Percentiles rank a stretch among this genome's conserved stretches.
Conservation (phyloP, 495 filamentous ascomycete genomes). For the Lentithecium fluviatile region DNA sequence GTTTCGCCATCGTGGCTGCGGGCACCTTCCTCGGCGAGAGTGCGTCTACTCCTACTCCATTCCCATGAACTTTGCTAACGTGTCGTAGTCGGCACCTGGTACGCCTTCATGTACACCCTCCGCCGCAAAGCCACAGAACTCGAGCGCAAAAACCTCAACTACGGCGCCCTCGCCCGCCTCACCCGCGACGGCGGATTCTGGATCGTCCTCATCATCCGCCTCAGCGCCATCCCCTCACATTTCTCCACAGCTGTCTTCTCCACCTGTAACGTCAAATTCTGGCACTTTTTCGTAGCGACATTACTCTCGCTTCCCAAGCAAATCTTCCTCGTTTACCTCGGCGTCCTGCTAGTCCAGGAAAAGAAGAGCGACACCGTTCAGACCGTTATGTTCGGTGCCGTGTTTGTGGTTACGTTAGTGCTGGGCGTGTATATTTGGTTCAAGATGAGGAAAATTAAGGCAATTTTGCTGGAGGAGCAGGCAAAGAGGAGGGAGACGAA, state of each 20-base stretch:
- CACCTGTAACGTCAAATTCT: conserved; percentile 30
- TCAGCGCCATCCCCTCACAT: conserved; percentile 21
- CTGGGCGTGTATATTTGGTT: conserved; percentile 23
- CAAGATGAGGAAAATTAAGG: conserved; percentile 28
- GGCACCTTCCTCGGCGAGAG: conserved; percentile 29
- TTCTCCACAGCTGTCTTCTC: conserved; percentile 28
- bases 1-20: conserved; percentile 23
- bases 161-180: conserved; percentile 28
- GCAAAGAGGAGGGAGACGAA: conserved; percentile 3
- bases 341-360: conserved; percentile 17
- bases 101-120: conserved; percentile 23
- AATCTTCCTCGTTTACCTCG: conserved; percentile 31
- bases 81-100: conserved; percentile 25
- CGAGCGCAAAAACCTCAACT: conserved; percentile 27
- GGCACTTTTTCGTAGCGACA: conserved; percentile 21
- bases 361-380: background rate
- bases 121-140: conserved; percentile 12
- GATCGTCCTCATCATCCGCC: conserved; percentile 25
- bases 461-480: conserved; percentile 26
- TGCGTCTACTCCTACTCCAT: conserved; percentile 1
- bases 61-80: background rate
- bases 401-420: conserved; percentile 17
- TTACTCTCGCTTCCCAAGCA: conserved; percentile 25
- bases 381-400: conserved; percentile 17
- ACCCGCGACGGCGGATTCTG: conserved; percentile 28